Base-by-base conservation (phyloP, 2,329 filamentous ascomycete genomes). In the Phialophora tarda region DNA sequence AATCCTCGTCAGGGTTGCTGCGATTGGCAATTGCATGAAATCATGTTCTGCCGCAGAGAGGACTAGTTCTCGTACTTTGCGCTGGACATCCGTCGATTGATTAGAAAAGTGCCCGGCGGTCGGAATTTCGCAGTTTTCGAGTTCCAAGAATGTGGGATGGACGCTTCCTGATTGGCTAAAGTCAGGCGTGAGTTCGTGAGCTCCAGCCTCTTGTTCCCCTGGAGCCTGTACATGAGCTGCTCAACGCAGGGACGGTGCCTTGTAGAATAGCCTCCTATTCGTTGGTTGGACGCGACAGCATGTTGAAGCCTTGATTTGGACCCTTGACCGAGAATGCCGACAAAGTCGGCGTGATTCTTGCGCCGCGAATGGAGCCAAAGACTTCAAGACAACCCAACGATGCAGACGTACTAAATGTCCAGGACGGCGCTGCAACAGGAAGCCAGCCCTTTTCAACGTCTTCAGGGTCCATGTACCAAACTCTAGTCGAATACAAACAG, bases 401-500 rank as follows among this genome's bases (percentile, higher is more conserved):
- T 23, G 24, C 14, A 28, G 23, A 34, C 10, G 2, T 56, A 47
- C 24, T 38, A 62, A 48, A 62, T 17, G 4, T 32, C 2, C n/a
- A 23, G 51, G 14, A 24, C n/a, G 30, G 8, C 59, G 24, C 47
- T 38, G 30, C 12, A 3, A 26, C 47, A n/a, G 48, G 28, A 21
- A 61, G 48, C 44, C 59, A 53, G 21, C 12, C 47, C 30, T 7
- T 26, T 24, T 24, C 21, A 26, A 30, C 32, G 26, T 4, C 34
- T 4, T n/a, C 57, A 32, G 34, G 23, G 11, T 58, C 28, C 47
- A 32, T 28, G 3, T 26, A 23, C 5, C 23, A 32, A 6, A 44
- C 41, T 28, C 53, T 70, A 17, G 30, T 61, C 14, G 24, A 61
- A 17, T 55, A 64, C 12, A 63, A n/a, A 54, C 65, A 71, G 21